These are phyloP conservation scores for Ajuga chamaepitys DNA, from an alignment of 257 asterid species.

Conservation along the genomic window DNA sequence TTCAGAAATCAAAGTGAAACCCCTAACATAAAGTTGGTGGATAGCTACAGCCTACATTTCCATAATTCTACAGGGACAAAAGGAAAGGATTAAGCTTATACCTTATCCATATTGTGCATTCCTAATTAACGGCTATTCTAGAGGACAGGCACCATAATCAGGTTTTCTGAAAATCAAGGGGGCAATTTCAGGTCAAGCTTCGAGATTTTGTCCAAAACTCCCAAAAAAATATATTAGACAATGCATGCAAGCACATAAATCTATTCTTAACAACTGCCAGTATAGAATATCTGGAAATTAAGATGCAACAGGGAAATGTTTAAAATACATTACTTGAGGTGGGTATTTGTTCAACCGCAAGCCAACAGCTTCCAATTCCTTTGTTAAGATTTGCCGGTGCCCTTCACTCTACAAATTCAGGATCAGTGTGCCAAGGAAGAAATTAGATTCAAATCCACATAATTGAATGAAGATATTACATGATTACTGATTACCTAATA, in stretches of 20 bases:
- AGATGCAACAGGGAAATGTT: slow-evolving; percentile 6
- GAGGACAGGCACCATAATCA: neutral
- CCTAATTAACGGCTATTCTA: neutral
- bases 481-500: neutral
- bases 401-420: slow-evolving; percentile 83
- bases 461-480: too few species aligned
- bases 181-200: neutral
- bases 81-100: neutral
- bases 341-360: slow-evolving; percentile 91
- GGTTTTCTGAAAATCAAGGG: neutral
- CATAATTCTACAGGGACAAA: neutral
- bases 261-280: neutral
- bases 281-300: neutral
- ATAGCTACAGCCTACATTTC: neutral
- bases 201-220: neutral
- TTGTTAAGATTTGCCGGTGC: slow-evolving; percentile 94
- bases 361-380: slow-evolving; percentile 98
- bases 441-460: slow-evolving; percentile 4
- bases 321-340: slow-evolving; percentile 62
- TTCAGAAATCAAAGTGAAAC: neutral
- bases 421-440: slow-evolving; percentile 20
- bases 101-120: neutral
- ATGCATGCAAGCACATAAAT: neutral
- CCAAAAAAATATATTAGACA: neutral
- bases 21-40: neutral